These are phyloP conservation scores for Phytophthora foliorum DNA, from an alignment of 352 stramenopile species.

Conservation along the genomic window DNA sequence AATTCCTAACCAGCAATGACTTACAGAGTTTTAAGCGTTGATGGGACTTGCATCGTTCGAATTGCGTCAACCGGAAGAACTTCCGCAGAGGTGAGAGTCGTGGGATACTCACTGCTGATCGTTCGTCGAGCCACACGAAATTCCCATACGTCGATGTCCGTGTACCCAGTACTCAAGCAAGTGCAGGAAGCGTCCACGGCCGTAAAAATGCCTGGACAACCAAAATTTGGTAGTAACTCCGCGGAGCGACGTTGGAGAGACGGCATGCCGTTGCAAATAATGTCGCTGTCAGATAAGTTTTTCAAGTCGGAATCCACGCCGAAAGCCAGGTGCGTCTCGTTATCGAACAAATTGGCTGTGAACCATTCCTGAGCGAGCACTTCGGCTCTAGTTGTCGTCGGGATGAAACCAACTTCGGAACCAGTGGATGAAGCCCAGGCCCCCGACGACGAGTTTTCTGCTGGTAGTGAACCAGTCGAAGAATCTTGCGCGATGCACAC, in stretches of 20 bases:
- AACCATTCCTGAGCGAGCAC: constrained; percentile 45
- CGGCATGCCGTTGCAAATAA: constrained; percentile 38
- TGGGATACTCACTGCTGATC: constrained; percentile 26
- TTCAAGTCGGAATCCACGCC: constrained; percentile 32
- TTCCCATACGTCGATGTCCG: constrained; percentile 30
- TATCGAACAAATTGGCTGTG: constrained; percentile 36
- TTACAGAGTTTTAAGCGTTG: constrained; percentile 42
- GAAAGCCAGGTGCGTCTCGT: constrained; percentile 45
- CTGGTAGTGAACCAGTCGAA: constrained; percentile 5
- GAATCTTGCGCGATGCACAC: constrained; percentile 16
- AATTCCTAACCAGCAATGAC: neutral
- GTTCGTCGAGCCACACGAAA: constrained; percentile 29
- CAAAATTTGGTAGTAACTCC: constrained; percentile 32
- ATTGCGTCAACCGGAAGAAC: constrained; percentile 40
- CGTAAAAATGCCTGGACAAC: constrained; percentile 46
- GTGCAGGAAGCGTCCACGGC: constrained; percentile 41
- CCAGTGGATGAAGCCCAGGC: constrained; percentile 13
- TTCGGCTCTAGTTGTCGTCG: constrained; percentile 28
- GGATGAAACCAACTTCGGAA: constrained; percentile 32
- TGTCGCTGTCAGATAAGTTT: constrained; percentile 32
- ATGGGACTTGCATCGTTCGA: constrained; percentile 36
- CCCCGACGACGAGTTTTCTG: constrained; percentile 7
- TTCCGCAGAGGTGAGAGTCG: constrained; percentile 14
- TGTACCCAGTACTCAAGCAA: constrained; percentile 31
- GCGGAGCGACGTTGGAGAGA: constrained; percentile 37